phyloP scores from a whole-genome alignment of 768 basidiomycete genomes.

The Kwoniella pini region DNA sequence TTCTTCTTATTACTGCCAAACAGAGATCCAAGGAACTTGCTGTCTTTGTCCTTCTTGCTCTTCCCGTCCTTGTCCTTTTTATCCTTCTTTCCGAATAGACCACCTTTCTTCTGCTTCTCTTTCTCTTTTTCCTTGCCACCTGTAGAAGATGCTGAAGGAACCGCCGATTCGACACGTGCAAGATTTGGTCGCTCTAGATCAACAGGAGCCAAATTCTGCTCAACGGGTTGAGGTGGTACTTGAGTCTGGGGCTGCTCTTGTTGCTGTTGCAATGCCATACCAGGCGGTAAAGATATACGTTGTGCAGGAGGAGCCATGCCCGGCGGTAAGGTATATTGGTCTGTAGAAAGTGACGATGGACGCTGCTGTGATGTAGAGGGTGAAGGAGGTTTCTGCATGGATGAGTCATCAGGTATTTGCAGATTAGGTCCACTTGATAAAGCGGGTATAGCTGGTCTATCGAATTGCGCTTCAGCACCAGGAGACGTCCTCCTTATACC shows the following conservation, averaged over 20 bases:
- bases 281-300: constrained; percentile 28
- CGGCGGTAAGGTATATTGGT: constrained; percentile 34
- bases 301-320: constrained; percentile 47
- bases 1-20: constrained; percentile 80
- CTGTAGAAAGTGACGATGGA: neutral
- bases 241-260: constrained; percentile 8
- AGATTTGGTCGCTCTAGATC: constrained; percentile 26
- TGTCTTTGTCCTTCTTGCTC: constrained; percentile 60
- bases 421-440: constrained; percentile 20
- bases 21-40: constrained; percentile 87
- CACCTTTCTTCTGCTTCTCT: constrained; percentile 51
- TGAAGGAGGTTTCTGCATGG: constrained; percentile 7
- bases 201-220: constrained; percentile 21
- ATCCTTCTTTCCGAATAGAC: constrained; percentile 42
- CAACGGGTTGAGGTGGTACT: constrained; percentile 2
- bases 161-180: constrained; percentile 29
- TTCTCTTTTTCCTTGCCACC: constrained; percentile 31
- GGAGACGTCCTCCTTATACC: constrained; percentile 29
- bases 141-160: constrained; percentile 20
- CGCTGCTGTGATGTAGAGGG: constrained; percentile 16
- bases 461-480: constrained; percentile 17
- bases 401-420: constrained; percentile 24
- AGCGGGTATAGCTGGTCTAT: constrained; percentile 23
- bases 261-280: constrained; percentile 36
- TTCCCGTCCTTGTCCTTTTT: constrained; percentile 45